A percentile compares a stretch with the other conserved stretches of the same genome.
These are phyloP conservation scores for Lactarius vividus DNA, from an alignment of 768 basidiomycete species.

Conservation along the genomic window DNA sequence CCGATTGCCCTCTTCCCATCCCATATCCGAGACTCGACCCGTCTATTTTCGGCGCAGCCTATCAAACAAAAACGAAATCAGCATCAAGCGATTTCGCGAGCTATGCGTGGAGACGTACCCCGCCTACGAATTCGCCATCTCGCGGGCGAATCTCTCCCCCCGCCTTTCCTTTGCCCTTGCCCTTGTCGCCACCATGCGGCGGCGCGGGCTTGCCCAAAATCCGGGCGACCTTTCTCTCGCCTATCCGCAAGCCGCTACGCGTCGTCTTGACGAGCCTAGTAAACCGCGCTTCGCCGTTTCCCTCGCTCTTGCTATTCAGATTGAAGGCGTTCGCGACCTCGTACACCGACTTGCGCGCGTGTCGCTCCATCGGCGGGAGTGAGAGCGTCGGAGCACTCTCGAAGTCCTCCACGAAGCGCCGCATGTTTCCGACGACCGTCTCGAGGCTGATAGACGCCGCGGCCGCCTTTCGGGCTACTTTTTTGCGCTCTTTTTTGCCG, in stretches of 20 bases:
- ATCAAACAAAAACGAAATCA: constrained; percentile 8
- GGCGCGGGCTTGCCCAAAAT: constrained; percentile 38
- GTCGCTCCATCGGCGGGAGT: constrained; percentile 81
- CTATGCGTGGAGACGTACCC: not conserved
- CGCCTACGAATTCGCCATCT: too few relatives aligned
- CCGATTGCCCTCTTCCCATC: constrained; percentile 79
- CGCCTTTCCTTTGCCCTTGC: too few relatives aligned
- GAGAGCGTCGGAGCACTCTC: constrained; percentile 53
- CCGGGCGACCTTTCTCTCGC: constrained; percentile 59
- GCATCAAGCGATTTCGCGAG: not conserved
- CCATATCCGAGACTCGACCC: constrained; percentile 90
- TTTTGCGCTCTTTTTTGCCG: constrained; percentile 71
- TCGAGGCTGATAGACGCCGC: constrained; percentile 45
- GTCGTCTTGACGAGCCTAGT: constrained; percentile 73
- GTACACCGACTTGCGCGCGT: constrained; percentile 73
- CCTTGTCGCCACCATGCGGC: too few relatives aligned
- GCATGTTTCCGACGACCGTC: constrained; percentile 60
- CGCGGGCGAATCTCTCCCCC: too few relatives aligned
- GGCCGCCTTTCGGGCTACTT: constrained; percentile 38
- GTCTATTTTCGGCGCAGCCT: constrained; percentile 81
- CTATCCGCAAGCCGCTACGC: constrained; percentile 49
- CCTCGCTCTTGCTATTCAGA: constrained; percentile 75
- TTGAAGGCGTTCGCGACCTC: constrained; percentile 76
- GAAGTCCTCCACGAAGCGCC: constrained; percentile 60
- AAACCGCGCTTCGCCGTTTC: constrained; percentile 65